Percentiles rank a stretch among this genome's conserved stretches.
Conservation (phyloP, 768 basidiomycete species). For the Lactifluus piperatus region DNA sequence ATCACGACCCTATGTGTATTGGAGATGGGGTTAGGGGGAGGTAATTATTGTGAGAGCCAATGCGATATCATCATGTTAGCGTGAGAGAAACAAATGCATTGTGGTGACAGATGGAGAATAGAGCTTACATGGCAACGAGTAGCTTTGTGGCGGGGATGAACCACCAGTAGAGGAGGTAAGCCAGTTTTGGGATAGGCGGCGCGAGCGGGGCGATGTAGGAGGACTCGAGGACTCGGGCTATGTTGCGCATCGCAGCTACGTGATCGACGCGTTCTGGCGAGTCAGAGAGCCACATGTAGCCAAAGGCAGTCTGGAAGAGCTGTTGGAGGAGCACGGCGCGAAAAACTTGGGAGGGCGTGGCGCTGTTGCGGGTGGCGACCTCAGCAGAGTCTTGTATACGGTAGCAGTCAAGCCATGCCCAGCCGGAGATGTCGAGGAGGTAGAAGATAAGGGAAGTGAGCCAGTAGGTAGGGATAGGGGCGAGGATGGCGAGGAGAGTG, state of each 20-base stretch:
- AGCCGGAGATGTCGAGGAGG: constrained; percentile 64
- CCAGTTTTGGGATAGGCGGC: constrained; percentile 30
- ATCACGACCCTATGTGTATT: constrained; percentile 94
- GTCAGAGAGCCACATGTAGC: constrained; percentile 55
- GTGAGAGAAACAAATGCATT: too few species aligned
- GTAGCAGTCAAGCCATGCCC: constrained; percentile 72
- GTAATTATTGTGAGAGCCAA: not conserved
- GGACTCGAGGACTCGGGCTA: not conserved
- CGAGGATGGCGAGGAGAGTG: constrained; percentile 55
- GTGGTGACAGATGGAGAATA: not conserved
- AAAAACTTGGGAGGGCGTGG: constrained; percentile 61
- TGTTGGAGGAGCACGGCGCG: constrained; percentile 84
- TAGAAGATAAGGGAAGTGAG: constrained; percentile 70
- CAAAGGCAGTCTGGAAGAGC: constrained; percentile 69
- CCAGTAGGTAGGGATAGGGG: constrained; percentile 86
- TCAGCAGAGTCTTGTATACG: constrained; percentile 86
- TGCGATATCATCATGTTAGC: not conserved
- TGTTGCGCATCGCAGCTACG: constrained; percentile 24
- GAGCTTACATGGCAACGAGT: constrained; percentile 70
- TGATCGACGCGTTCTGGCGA: constrained; percentile 16
- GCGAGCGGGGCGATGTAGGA: constrained; percentile 33
- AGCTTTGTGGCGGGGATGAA: constrained; percentile 68
- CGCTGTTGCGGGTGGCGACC: constrained; percentile 65
- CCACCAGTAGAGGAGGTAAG: constrained; percentile 89
- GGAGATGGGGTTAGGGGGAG: not conserved